Evolutionary conservation across 1,284 basidiomycete genomes (phyloP).

Genomic region (Trametes pubescens): DNA sequence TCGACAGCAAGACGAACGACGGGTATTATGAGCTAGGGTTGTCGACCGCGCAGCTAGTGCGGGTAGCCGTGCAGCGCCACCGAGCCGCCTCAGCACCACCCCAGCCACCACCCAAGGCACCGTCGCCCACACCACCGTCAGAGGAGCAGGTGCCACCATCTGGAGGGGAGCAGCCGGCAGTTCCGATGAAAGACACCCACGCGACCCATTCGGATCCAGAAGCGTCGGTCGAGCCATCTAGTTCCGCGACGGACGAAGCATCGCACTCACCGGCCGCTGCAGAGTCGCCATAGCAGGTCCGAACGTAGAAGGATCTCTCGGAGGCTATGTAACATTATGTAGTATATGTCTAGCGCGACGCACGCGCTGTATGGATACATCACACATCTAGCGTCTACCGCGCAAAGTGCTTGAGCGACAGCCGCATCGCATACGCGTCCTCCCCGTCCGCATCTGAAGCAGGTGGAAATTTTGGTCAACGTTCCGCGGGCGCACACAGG

Average conservation of each 20-base stretch:
- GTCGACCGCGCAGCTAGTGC: conserved; percentile 64
- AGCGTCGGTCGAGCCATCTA: background rate
- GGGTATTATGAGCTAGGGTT: conserved; percentile 90
- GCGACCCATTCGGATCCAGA: background rate
- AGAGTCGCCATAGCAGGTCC: conserved; percentile 2
- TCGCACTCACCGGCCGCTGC: background rate
- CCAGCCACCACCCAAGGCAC: background rate
- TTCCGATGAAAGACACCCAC: background rate
- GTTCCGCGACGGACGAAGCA: background rate
- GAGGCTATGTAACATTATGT: conserved; percentile 28
- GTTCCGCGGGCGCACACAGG: too few relatives aligned
- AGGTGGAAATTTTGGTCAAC: background rate
- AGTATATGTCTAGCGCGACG: conserved; percentile 15
- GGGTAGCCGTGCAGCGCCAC: conserved; percentile 54
- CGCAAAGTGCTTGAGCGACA: conserved; percentile 57
- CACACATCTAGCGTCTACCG: conserved; percentile 29
- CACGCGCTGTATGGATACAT: conserved; percentile 26
- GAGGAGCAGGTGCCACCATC: background rate
- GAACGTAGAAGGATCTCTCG: background rate
- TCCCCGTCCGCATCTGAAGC: conserved; percentile 88
- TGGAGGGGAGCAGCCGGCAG: background rate
- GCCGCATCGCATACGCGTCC: conserved; percentile 90
- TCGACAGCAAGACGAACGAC: conserved; percentile 83
- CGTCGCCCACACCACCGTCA: background rate
- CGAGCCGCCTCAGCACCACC: conserved; percentile 10